Percentiles rank a stretch among this genome's conserved stretches.
Conservation (phyloP, 2,329 filamentous ascomycete species). For the Plenodomus biglobosus region DNA sequence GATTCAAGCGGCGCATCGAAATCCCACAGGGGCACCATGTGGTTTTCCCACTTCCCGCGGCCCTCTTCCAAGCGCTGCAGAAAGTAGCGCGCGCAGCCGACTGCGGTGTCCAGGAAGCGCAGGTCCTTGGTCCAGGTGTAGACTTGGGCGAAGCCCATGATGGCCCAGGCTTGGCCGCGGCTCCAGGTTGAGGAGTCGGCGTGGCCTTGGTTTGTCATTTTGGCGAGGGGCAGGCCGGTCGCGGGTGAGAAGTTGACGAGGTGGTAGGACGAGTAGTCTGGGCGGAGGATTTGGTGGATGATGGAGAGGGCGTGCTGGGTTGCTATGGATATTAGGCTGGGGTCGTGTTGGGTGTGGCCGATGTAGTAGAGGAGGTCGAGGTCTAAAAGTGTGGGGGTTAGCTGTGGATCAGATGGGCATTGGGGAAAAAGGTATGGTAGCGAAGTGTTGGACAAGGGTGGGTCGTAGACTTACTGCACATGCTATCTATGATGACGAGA, state of each 20-base stretch:
- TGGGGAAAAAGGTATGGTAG: neutral
- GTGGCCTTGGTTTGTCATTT: slow-evolving; percentile 54
- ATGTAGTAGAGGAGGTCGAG: slow-evolving; percentile 46
- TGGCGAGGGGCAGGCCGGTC: slow-evolving; percentile 49
- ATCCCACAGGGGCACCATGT: slow-evolving; percentile 53
- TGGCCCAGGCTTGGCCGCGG: slow-evolving; percentile 54
- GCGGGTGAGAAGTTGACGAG: slow-evolving; percentile 51
- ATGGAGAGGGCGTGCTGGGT: slow-evolving; percentile 45
- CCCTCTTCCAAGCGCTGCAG: slow-evolving; percentile 44
- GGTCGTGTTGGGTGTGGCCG: slow-evolving; percentile 32
- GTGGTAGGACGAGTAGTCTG: slow-evolving; percentile 45
- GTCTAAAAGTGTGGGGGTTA: slow-evolving; percentile 21
- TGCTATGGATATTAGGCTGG: slow-evolving; percentile 40
- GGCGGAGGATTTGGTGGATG: slow-evolving; percentile 39
- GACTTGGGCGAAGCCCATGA: slow-evolving; percentile 52
- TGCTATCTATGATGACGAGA: slow-evolving; percentile 49
- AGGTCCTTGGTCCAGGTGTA: slow-evolving; percentile 52
- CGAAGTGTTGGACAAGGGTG: neutral
- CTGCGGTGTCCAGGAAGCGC: slow-evolving; percentile 49
- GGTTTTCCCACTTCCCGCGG: slow-evolving; percentile 29
- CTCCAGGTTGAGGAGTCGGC: slow-evolving; percentile 51
- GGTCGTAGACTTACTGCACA: slow-evolving; percentile 42
- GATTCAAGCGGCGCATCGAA: slow-evolving; percentile 53
- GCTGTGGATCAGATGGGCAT: neutral
- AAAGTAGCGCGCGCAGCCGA: slow-evolving; percentile 52